Evolutionary conservation across 1,284 basidiomycete genomes (phyloP).

Genomic region (Cutaneotrichosporon cavernicola): DNA sequence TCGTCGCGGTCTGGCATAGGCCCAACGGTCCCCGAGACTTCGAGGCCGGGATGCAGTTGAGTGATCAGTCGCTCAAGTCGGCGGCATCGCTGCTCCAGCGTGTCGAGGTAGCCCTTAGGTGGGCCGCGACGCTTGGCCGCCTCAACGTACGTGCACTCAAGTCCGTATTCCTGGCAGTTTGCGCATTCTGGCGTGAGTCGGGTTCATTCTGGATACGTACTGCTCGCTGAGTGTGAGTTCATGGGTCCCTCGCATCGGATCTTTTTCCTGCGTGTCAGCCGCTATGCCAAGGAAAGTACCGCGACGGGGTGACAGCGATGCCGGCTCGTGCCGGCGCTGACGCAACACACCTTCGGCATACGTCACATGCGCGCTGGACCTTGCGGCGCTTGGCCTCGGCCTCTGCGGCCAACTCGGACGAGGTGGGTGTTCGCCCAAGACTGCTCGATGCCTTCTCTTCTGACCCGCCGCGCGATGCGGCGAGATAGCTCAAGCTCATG

Average conservation of each 20-base stretch:
- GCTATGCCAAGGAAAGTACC: neutral
- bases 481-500: conserved; percentile 2
- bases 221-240: conserved; percentile 40
- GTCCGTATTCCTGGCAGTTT: conserved; percentile 70
- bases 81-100: conserved; percentile 66
- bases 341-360: conserved; percentile 37
- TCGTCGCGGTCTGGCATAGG: conserved; percentile 67
- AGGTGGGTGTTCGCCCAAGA: conserved; percentile 9
- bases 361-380: conserved; percentile 51
- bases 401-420: conserved; percentile 25
- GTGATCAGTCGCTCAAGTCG: conserved; percentile 67
- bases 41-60: conserved; percentile 67
- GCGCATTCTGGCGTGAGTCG: conserved; percentile 59
- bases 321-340: neutral
- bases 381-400: conserved; percentile 31
- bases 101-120: conserved; percentile 77
- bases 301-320: neutral
- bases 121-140: conserved; percentile 79
- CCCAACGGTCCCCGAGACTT: conserved; percentile 68
- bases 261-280: conserved; percentile 38
- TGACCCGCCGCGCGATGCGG: conserved; percentile 10
- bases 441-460: conserved; percentile 5
- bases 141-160: conserved; percentile 71
- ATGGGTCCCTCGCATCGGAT: conserved; percentile 54
- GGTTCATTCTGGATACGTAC: conserved; percentile 26